Percentiles rank a stretch among this genome's conserved stretches.
Evolutionary conservation across 306 rosid genomes (phyloP).

Genomic region (Fragaria nilgerrensis): DNA sequence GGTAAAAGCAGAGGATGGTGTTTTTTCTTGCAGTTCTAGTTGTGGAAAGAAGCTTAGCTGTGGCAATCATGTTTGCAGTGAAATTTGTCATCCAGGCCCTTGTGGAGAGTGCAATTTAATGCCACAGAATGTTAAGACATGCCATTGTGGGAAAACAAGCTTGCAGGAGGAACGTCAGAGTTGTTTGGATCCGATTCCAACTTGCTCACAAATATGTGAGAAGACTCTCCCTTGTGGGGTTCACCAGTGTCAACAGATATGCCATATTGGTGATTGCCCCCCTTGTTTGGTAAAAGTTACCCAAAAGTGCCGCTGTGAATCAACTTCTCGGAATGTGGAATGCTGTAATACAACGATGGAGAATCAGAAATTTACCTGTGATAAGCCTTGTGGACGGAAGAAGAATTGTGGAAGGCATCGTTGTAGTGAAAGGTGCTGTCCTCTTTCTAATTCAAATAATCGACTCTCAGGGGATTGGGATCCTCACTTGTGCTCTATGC

Average conservation of each 20-base stretch:
- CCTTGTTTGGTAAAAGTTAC: slow-evolving; percentile 65
- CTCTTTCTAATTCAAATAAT: slow-evolving; percentile 50
- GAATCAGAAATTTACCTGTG: slow-evolving; percentile 62
- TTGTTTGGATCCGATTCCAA: slow-evolving; percentile 85
- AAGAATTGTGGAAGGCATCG: slow-evolving; percentile 95
- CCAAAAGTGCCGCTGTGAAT: slow-evolving; percentile 81
- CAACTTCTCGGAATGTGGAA: slow-evolving; percentile 67
- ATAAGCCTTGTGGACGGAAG: slow-evolving; percentile 77
- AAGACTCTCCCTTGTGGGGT: slow-evolving; percentile 56
- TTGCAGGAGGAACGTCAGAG: slow-evolving; percentile 63
- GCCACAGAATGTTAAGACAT: slow-evolving; percentile 66
- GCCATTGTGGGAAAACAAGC: slow-evolving; percentile 79
- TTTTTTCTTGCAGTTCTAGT: slow-evolving; percentile 61
- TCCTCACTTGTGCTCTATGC: slow-evolving; percentile 82
- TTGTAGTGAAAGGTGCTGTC: slow-evolving; percentile 86
- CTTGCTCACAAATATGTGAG: slow-evolving; percentile 66
- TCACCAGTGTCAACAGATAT: slow-evolving; percentile 62
- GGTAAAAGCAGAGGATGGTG: slow-evolving; percentile 60
- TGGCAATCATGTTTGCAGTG: slow-evolving; percentile 69
- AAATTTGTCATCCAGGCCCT: slow-evolving; percentile 75
- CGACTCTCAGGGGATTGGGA: slow-evolving; percentile 55
- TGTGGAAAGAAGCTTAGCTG: slow-evolving; percentile 68
- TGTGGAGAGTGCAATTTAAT: slow-evolving; percentile 64
- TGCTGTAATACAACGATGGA: slow-evolving; percentile 56
- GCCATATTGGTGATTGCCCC: slow-evolving; percentile 80